phyloP scores from a whole-genome alignment of 163 green algal species.

The Coccomyxa subellipsoidea region DNA sequence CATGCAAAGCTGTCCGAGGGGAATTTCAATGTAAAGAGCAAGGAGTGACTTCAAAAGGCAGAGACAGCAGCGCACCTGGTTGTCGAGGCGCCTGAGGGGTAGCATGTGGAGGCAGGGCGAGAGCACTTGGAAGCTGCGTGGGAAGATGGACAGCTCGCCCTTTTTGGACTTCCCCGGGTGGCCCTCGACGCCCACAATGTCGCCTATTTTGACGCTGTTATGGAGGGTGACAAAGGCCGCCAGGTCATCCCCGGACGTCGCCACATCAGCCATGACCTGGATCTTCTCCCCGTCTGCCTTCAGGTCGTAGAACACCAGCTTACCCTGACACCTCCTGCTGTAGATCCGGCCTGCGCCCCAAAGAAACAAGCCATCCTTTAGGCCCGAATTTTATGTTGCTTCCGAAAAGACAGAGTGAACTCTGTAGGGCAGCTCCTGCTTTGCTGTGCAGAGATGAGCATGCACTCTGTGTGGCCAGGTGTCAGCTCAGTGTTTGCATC shows the following conservation, averaged over 20 bases:
- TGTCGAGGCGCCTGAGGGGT: conserved; percentile 77
- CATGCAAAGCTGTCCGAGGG: too few relatives aligned
- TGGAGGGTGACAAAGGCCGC: conserved; percentile 72
- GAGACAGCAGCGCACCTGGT: conserved; percentile 63
- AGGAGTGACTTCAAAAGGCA: not conserved
- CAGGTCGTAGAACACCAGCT: conserved; percentile 97
- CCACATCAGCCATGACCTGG: conserved; percentile 90
- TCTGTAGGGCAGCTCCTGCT: not conserved
- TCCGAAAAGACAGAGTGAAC: not conserved
- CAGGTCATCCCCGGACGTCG: conserved; percentile 60
- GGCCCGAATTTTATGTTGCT: too few relatives aligned
- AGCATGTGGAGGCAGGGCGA: conserved; percentile 98
- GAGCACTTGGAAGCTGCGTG: conserved; percentile 68
- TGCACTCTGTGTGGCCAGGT: too few relatives aligned
- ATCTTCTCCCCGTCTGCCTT: conserved; percentile 81
- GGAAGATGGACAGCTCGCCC: conserved; percentile 96
- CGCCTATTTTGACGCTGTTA: conserved; percentile 83
- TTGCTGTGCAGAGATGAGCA: not conserved
- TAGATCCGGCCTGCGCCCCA: conserved; percentile 74
- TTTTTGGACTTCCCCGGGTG: conserved; percentile 93
- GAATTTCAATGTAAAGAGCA: too few relatives aligned
- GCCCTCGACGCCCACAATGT: conserved; percentile 92
- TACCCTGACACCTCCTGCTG: conserved; percentile 84
- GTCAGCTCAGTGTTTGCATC: too few relatives aligned
- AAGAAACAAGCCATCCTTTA: too few relatives aligned